Base-by-base conservation (phyloP, 2,329 filamentous ascomycete genomes). In the Colletotrichum siamense region DNA sequence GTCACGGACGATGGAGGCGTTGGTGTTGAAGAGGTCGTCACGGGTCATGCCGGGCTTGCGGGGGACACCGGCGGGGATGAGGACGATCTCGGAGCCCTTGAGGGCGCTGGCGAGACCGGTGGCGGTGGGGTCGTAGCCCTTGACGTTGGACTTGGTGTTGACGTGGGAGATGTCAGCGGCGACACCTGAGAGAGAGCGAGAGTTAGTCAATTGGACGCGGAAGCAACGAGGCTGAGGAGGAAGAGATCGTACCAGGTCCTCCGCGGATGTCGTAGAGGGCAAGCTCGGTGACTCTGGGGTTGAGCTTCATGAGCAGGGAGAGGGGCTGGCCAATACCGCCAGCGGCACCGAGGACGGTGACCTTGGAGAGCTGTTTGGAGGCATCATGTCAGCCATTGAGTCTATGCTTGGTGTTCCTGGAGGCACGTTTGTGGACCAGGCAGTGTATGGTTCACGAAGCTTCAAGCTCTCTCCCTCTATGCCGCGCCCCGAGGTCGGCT, bases 1-100 rank as follows among this genome's bases (percentile, higher is more conserved):
- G 89, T 99, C 97, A 85, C 96, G 96, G 86, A 99, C 97, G 87
- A 99, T 99, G 86, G 95, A 98, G 88, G 97, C 97, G 89, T 99
- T 99, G 92, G 96, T 99, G 94, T 99, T 99, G 96, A 99, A 99
- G 80, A 99, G 94, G 87, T 99, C 96, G 89, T 99, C 97, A 91
- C 97, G 96, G 89, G 95, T 98, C 97, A 99, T 99, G 89, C 97
- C 97, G 86, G 97, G 97, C 93, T 98, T 98, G 90, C 97, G 96
- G 85, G 97, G 97, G 81, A 99, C 96, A 91, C 97, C 97, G 84
- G 97, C 97, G 84, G 97, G 97, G 87, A 99, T 99, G 85, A 99
- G 93, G 84, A 99, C 95, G 82, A 99, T 93, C 88, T 99, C 96
- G 84, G 96, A 90, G 85, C 92, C 96, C 89, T 95, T 94, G 86